Conservation (phyloP, 1,139 yeast genomes). For the Zygosaccharomyces pseudobailii region DNA sequence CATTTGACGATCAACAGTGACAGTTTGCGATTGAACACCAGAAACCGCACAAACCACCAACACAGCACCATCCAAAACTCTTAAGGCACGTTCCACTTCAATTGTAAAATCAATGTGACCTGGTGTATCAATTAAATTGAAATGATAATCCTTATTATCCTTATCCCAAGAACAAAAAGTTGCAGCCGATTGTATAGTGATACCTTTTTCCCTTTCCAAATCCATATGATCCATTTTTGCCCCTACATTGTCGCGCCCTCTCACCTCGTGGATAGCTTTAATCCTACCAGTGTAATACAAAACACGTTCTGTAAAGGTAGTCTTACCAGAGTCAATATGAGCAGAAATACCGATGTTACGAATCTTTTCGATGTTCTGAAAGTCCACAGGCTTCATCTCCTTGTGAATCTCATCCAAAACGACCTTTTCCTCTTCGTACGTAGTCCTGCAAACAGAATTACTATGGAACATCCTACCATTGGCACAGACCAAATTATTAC, state of each 20-base stretch:
- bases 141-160: conserved; percentile 64
- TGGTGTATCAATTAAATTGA: conserved; percentile 94
- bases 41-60: conserved; percentile 96
- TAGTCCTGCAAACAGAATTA: conserved; percentile 26
- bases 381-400: conserved; percentile 55
- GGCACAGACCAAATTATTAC: background rate
- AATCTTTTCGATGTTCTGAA: conserved; percentile 50
- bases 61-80: conserved; percentile 97
- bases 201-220: conserved; percentile 94
- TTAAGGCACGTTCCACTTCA: conserved; percentile 94
- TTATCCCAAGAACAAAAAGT: conserved; percentile 96
- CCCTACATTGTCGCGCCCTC: conserved; percentile 97
- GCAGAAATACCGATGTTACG: conserved; percentile 98
- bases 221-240: conserved; percentile 99
- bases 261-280: conserved; percentile 95
- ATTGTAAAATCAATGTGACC: conserved; percentile 98
- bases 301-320: conserved; percentile 96
- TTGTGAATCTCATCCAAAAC: conserved; percentile 56
- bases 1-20: conserved; percentile 98
- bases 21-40: conserved; percentile 98
- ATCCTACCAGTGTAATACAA: conserved; percentile 94
- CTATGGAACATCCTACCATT: conserved; percentile 22
- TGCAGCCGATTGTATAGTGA: conserved; percentile 97
- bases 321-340: conserved; percentile 94
- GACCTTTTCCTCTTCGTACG: conserved; percentile 68